phyloP scores from a whole-genome alignment of 2,329 filamentous ascomycete genomes.

The Nigrospora oryzae region DNA sequence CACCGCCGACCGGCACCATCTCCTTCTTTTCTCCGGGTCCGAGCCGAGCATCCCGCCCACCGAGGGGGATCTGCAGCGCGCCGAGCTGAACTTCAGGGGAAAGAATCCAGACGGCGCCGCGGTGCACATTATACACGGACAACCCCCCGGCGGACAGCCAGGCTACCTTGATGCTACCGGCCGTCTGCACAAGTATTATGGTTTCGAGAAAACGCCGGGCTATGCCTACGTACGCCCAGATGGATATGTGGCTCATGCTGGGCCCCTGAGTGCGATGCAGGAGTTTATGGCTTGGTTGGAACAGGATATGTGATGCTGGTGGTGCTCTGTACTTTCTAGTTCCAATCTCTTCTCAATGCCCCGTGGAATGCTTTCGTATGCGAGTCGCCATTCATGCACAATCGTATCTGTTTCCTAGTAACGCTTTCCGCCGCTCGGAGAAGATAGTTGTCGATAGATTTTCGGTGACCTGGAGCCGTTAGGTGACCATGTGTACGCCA shows the following conservation, averaged over 20 bases:
- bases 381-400: too few relatives aligned
- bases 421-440: too few relatives aligned
- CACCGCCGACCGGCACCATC: slow-evolving; percentile 11
- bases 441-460: too few relatives aligned
- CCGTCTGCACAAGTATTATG: slow-evolving; percentile 13
- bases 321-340: too few relatives aligned
- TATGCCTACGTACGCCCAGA: slow-evolving; percentile 20
- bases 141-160: slow-evolving; percentile 1
- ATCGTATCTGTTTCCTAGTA: too few relatives aligned
- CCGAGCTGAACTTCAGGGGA: slow-evolving; percentile 8
- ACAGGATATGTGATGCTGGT: too few relatives aligned
- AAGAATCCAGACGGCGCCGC: slow-evolving; percentile 5
- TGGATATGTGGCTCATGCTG: slow-evolving; percentile 18
- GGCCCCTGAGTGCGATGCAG: slow-evolving; percentile 8
- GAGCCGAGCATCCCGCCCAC: slow-evolving; percentile 2
- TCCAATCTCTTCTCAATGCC: too few relatives aligned
- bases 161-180: slow-evolving; percentile 13
- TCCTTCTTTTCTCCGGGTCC: slow-evolving; percentile 18
- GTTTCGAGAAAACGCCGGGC: slow-evolving; percentile 10
- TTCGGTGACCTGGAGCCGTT: too few relatives aligned
- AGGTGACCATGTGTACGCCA: too few relatives aligned
- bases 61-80: slow-evolving; percentile 9
- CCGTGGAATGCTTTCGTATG: too few relatives aligned
- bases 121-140: slow-evolving; percentile 11
- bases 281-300: slow-evolving; percentile 8